Percentiles rank a stretch among this genome's conserved stretches.
These are phyloP conservation scores for Boletus tomentosulus DNA, from an alignment of 768 basidiomycete species.

Conservation along the genomic window DNA sequence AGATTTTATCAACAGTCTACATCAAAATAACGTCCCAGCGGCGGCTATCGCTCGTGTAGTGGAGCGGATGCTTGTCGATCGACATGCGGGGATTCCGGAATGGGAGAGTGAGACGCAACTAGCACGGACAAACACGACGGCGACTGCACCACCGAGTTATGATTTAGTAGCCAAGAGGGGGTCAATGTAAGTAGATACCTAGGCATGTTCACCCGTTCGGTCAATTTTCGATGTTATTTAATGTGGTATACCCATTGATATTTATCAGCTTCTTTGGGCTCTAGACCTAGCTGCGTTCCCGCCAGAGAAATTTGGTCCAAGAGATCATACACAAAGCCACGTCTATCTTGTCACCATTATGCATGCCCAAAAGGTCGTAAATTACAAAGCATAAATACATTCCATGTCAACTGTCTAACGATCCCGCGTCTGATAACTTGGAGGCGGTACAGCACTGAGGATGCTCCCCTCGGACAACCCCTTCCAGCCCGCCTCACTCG, in stretches of 20 bases:
- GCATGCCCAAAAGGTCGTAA: not conserved
- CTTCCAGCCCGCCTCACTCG: not conserved
- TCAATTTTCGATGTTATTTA: too few species aligned
- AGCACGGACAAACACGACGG: constrained; percentile 12
- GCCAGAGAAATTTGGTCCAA: too few species aligned
- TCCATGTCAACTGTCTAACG: not conserved
- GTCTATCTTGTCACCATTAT: not conserved
- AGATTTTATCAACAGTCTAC: constrained; percentile 21
- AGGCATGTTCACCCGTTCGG: not conserved
- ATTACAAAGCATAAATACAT: not conserved
- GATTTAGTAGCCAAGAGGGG: constrained; percentile 1
- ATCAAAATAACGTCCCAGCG: constrained; percentile 20
- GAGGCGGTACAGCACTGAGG: constrained; percentile 10
- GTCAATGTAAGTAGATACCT: not conserved
- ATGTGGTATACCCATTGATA: not conserved
- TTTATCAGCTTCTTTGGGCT: not conserved
- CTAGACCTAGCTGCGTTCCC: too few species aligned
- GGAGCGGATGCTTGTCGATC: constrained; percentile 22
- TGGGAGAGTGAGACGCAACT: constrained; percentile 22
- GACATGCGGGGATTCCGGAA: constrained; percentile 14
- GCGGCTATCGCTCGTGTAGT: constrained; percentile 22
- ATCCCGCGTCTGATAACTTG: constrained; percentile 17
- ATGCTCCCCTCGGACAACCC: not conserved
- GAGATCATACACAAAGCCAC: not conserved
- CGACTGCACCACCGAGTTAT: constrained; percentile 15